Percentiles rank a stretch among this genome's conserved stretches.
These are phyloP conservation scores for Ophiocordyceps camponoti-saundersi DNA, from an alignment of 2,329 filamentous ascomycete genomes.

Conservation along the genomic window DNA sequence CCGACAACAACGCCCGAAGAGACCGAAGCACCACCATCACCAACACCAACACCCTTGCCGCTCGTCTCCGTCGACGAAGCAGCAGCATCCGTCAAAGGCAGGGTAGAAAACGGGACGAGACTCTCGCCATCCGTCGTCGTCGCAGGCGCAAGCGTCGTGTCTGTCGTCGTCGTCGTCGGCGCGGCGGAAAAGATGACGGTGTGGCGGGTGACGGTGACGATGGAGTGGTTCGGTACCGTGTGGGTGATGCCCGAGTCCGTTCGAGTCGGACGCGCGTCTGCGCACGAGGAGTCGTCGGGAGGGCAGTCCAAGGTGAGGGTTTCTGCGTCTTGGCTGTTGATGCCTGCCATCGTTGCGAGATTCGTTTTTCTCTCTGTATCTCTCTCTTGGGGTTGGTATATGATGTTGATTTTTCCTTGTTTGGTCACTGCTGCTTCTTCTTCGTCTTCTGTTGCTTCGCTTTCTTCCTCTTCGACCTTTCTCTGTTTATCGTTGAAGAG, in stretches of 20 bases:
- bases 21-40: conserved; percentile 1
- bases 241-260: conserved; percentile 19
- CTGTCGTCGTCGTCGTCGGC: conserved; percentile 5
- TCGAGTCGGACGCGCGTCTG: too few species aligned
- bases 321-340: too few species aligned
- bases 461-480: too few species aligned
- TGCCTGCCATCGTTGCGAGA: too few species aligned
- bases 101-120: background rate
- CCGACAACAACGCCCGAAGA: conserved; percentile 17
- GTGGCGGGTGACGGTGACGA: conserved; percentile 17
- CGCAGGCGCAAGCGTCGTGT: background rate
- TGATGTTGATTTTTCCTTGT: too few species aligned
- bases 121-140: background rate
- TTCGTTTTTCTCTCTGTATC: too few species aligned
- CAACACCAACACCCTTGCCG: background rate
- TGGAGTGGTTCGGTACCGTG: conserved; percentile 16
- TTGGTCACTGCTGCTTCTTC: too few species aligned
- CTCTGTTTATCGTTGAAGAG: too few species aligned
- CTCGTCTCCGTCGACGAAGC: background rate
- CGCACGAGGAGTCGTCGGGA: too few species aligned
- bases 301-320: too few species aligned
- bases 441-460: too few species aligned
- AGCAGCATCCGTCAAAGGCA: background rate
- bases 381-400: too few species aligned
- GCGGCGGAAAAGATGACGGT: conserved; percentile 14